Base-by-base conservation (phyloP, 352 stramenopile genomes). In the Phytophthora podocarpi region DNA sequence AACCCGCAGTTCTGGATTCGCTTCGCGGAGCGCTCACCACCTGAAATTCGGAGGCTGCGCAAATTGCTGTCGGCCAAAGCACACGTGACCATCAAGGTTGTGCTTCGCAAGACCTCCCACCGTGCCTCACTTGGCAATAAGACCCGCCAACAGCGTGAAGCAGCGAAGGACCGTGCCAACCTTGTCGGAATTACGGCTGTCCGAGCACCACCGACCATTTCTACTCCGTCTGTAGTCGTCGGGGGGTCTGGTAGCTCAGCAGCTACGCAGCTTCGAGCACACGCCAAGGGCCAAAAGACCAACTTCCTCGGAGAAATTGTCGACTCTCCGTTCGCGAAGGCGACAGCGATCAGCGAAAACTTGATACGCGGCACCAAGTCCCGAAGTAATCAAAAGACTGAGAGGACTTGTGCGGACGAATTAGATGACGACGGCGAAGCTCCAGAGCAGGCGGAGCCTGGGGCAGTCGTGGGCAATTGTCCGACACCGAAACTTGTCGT, bases 1-100 rank as follows among this genome's bases (percentile, higher is more conserved):
- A 97, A 97, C 43, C 90, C 91, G 9, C 91, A 98, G 70, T 98
- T 94, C 60, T 85, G 87, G 70, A 24, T 97, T 30, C 77, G 77
- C 0, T 63, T 92, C 12, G 69, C 70, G 1, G 62, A 68, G 12
- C 48, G 64, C n/a, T 70, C 64, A 11, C 64, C 59, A 36, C 41
- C 40, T 11, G 65, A 70, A 24, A 39, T 50, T 34, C 39, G 48
- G 3, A 54, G 49, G 2, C 54, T 74, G 8, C 53, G 49, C 3
- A 59, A 63, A 13, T 56, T 80, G 20, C 47, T 80, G 45, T 60
- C 62, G 1, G 62, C 58, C 9, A 74, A 67, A 52, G 64, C 78
- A 0, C 74, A 75, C 21, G 85, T 86, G 24, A 86, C 84, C 11
- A 68, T 93, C 57, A 93, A 96, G 45, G 46, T 90, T 31, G 72